Evolutionary conservation across 2,329 filamentous ascomycete species (phyloP), one percentile per base, ranked within the genome.

Genomic region (Venturia pyrina): DNA sequence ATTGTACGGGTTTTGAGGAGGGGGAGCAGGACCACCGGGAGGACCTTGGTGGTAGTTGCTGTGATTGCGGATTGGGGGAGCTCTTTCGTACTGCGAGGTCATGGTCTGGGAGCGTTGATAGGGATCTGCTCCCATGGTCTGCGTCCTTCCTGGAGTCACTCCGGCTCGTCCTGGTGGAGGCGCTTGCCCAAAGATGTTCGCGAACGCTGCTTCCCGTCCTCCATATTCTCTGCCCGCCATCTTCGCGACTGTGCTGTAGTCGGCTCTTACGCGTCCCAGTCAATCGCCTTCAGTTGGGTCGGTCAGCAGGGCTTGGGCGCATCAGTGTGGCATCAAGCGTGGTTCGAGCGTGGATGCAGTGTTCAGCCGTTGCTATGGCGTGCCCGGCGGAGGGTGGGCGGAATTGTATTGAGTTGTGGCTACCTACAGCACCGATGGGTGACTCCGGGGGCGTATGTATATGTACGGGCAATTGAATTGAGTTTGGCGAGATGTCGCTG

Each of bases 151-250:
- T 32, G 59, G 90, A 72, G 15, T 53, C 10, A 53, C 48, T 43
- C 41, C 41, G 41, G 15, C 41, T 53, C 48, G 48, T 73, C 75
- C 72, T 68, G 74, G 86, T 60, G 91, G 91, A 69, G 91, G 92
- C 69, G 90, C 85, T 69, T 87, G 87, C 71, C 93, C 95, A 76
- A 98, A 99, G 75, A 98, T 98, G 79, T 93, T 93, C 70, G 90
- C 91, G 78, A 96, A 99, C 70, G 93, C 95, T 71, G 91, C 91
- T 85, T 99, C 93, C 79, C 95, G 89, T 78, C 95, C 90, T 69
- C 75, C 75, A 77, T 85, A 82, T 73, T 83, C 81, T 75, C 85
- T 81, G 71, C 84, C 83, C 75, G 53, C 53, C 53, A 59, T 59
- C 13, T 10, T 59, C 53, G 32, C 28, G 53, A 59, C 32, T 59